Conservation (phyloP, 2,329 filamentous ascomycete species). For the Hypoxylon sp. region DNA sequence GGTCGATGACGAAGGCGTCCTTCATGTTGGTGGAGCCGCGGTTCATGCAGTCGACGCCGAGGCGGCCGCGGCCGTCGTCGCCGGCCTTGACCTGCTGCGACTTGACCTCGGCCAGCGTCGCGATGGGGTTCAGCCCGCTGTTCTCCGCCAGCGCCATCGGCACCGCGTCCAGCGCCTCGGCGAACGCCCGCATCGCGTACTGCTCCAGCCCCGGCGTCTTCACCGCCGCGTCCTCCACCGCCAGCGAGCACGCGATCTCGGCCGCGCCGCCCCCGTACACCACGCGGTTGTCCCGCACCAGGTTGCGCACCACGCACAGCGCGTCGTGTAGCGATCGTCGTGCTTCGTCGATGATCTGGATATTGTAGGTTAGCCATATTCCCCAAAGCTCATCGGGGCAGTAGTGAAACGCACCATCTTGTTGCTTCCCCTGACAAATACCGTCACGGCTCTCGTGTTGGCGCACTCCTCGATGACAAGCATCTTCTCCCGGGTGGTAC, state of each 20-base stretch:
- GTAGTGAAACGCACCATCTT: conserved; percentile 79
- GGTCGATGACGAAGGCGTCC: conserved; percentile 97
- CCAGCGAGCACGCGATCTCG: conserved; percentile 95
- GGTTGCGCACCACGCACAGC: conserved; percentile 94
- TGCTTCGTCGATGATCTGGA: conserved; percentile 97
- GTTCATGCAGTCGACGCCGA: conserved; percentile 98
- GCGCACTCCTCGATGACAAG: conserved; percentile 98
- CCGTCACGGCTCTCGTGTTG: conserved; percentile 94
- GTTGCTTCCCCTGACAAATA: conserved; percentile 97
- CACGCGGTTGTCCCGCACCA: conserved; percentile 94
- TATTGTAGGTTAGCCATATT: conserved; percentile 24
- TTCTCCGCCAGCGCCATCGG: conserved; percentile 98
- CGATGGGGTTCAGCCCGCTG: conserved; percentile 93
- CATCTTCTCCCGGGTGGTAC: conserved; percentile 99
- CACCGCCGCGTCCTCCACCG: conserved; percentile 92
- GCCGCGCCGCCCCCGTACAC: conserved; percentile 97
- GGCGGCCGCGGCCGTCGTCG: conserved; percentile 59
- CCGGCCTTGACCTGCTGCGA: conserved; percentile 89
- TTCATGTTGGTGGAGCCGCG: conserved; percentile 96
- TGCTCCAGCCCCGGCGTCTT: conserved; percentile 98
- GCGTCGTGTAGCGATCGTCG: conserved; percentile 98
- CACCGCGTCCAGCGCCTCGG: conserved; percentile 90
- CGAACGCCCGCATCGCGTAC: conserved; percentile 98
- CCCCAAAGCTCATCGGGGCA: neutral
- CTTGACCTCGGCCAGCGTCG: conserved; percentile 94